Conservation (phyloP, 2,329 filamentous ascomycete species). For the Colletotrichum tabaci region DNA sequence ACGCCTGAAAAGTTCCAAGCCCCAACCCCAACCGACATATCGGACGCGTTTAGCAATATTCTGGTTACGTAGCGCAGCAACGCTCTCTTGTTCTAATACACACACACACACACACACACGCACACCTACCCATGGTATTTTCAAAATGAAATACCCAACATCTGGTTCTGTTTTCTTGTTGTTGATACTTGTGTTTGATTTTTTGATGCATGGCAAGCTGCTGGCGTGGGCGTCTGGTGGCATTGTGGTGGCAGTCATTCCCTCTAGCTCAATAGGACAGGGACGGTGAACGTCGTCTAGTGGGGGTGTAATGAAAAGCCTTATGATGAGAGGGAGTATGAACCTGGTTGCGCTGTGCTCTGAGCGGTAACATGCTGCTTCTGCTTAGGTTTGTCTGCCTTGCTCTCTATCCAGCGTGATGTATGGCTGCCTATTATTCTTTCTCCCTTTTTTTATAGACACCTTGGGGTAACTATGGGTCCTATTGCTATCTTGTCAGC, state of each 20-base stretch:
- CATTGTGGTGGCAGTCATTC: constrained; percentile 36
- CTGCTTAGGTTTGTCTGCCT: neutral
- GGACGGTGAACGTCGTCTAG: neutral
- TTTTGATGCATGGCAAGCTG: constrained; percentile 33
- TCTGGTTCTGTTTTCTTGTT: neutral
- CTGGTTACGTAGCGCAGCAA: constrained; percentile 59
- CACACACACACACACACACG: constrained; percentile 5
- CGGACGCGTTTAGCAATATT: constrained; percentile 69
- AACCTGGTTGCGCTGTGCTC: no score
- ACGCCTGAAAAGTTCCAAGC: constrained; percentile 57
- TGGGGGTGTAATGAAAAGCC: constrained; percentile 11
- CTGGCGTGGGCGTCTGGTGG: constrained; percentile 33
- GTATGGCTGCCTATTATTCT: no score
- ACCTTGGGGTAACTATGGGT: no score
- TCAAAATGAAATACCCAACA: constrained; percentile 37
- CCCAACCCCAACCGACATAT: constrained; percentile 66
- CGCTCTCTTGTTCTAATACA: constrained; percentile 17
- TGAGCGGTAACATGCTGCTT: neutral
- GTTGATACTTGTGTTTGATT: neutral
- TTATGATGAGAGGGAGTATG: neutral
- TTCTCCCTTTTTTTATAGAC: no score
- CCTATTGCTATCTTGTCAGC: no score
- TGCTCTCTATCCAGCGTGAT: neutral
- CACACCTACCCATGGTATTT: neutral
- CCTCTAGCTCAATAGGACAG: constrained; percentile 6